Evolutionary conservation across 345 rosid genomes (phyloP), one percentile per base, ranked within the genome.

Genomic region (Eucalyptus tenuipes): DNA sequence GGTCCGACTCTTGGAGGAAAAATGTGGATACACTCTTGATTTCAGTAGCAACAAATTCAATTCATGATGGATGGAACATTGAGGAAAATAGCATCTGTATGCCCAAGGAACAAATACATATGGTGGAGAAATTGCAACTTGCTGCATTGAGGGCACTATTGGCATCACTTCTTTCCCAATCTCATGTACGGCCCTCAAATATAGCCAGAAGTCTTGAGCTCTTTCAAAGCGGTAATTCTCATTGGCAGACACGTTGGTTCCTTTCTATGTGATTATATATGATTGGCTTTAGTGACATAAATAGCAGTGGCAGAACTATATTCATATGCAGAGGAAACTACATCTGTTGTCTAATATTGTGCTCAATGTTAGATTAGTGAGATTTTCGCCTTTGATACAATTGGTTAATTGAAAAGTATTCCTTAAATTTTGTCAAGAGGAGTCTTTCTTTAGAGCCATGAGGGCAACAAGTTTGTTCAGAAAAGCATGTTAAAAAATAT

Each of bases 151-250:
- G 90, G 82, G 97, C 98, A 52, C 94, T 98, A 87, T 91, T 93
- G 91, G 94, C 95, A 81, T 96, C 98, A 88, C 94, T 97, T 16
- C 94, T 97, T 89, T 95, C 99, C 81, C 97, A 95, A 59, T 90
- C 95, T 90, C 90, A 90, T 87, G 80, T 71, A 66, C 96, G 96
- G 7, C 95, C 98, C 48, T 91, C 92, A 61, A 92, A 91, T 92
- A 91, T 98, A 86, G 94, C 97, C 88, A 92, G 88, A 89, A 93
- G 94, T 80, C 94, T 95, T 89, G 95, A 96, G 92, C 96, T 97
- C 91, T 98, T 96, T 87, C 94, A 90, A 42, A 94, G 89, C 93
- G 99, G 99, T 96, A 94, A 90, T 57, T 27, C 82, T 86, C 49
- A n/a, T 64, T 79, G 68, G 61, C 31, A 40, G 88, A 79, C 18